A percentile compares a stretch with the other conserved stretches of the same genome.
These are phyloP conservation scores for Ustilago shanxiensis DNA, from an alignment of 1,284 basidiomycete genomes.

Conservation along the genomic window DNA sequence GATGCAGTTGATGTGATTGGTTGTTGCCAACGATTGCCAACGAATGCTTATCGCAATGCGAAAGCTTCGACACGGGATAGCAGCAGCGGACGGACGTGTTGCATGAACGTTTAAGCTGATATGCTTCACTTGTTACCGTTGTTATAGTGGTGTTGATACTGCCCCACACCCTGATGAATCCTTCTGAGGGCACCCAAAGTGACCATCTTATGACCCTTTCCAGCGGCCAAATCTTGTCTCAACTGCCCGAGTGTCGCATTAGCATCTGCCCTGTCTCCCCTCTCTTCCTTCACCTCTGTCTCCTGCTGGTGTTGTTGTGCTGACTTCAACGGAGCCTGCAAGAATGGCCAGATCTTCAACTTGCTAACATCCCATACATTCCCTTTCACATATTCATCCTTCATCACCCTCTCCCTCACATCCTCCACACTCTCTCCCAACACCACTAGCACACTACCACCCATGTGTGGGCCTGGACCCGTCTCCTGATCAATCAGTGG, in stretches of 20 bases:
- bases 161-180: slow-evolving; percentile 40
- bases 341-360: slow-evolving; percentile 54
- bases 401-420: slow-evolving; percentile 38
- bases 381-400: slow-evolving; percentile 56
- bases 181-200: slow-evolving; percentile 46
- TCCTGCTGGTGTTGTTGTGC: neutral
- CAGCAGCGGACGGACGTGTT: too few species aligned
- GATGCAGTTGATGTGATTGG: too few species aligned
- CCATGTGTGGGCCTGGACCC: slow-evolving; percentile 47
- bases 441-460: slow-evolving; percentile 52
- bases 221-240: slow-evolving; percentile 43
- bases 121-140: neutral
- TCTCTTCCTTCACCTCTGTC: neutral
- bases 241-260: slow-evolving; percentile 50
- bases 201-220: slow-evolving; percentile 47
- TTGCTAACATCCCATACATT: slow-evolving; percentile 51
- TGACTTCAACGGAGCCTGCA: slow-evolving; percentile 43
- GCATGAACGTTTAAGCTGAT: too few species aligned
- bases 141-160: neutral
- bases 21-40: too few species aligned
- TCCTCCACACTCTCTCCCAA: slow-evolving; percentile 57
- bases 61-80: too few species aligned
- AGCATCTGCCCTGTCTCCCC: slow-evolving; percentile 5
- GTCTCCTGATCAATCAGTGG: slow-evolving; percentile 43
- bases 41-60: too few species aligned